These are phyloP conservation scores for Cyberlindnera euphorbiae DNA, from an alignment of 805 yeast species.

Conservation along the genomic window DNA sequence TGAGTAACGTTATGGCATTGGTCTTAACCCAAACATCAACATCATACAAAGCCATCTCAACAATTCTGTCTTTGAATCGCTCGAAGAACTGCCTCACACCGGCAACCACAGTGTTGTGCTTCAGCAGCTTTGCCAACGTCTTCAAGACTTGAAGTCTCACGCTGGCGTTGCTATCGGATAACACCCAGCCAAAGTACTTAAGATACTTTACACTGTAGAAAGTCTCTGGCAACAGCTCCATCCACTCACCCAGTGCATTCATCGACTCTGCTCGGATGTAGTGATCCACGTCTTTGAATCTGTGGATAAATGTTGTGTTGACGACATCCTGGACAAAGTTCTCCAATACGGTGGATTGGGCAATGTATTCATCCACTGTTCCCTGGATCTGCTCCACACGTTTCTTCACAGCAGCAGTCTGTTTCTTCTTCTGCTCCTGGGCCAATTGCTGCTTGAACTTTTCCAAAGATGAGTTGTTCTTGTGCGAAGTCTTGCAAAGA, in stretches of 20 bases:
- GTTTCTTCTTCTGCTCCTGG: slow-evolving; percentile 29
- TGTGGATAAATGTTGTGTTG: slow-evolving; percentile 61
- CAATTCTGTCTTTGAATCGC: slow-evolving; percentile 58
- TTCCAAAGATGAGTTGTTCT: slow-evolving; percentile 32
- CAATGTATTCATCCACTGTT: slow-evolving; percentile 37
- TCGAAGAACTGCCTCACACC: slow-evolving; percentile 78
- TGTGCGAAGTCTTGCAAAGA: slow-evolving; percentile 45
- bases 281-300: slow-evolving; percentile 79
- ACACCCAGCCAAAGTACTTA: slow-evolving; percentile 78
- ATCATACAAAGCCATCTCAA: slow-evolving; percentile 58
- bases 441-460: slow-evolving; percentile 35
- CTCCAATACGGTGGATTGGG: slow-evolving; percentile 48
- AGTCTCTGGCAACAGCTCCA: slow-evolving; percentile 61
- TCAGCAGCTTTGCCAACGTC: slow-evolving; percentile 46
- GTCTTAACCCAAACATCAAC: slow-evolving; percentile 51
- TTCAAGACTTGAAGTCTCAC: slow-evolving; percentile 66
- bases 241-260: slow-evolving; percentile 61
- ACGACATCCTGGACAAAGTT: slow-evolving; percentile 61
- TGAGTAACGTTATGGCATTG: slow-evolving; percentile 46
- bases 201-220: slow-evolving; percentile 67
- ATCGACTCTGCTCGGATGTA: slow-evolving; percentile 68
- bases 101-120: slow-evolving; percentile 40
- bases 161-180: slow-evolving; percentile 59
- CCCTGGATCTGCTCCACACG: slow-evolving; percentile 43
- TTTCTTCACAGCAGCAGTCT: slow-evolving; percentile 34